A percentile compares a stretch with the other conserved stretches of the same genome.
phyloP scores from a whole-genome alignment of 257 asterid species.

The Solanum peruvianum region DNA sequence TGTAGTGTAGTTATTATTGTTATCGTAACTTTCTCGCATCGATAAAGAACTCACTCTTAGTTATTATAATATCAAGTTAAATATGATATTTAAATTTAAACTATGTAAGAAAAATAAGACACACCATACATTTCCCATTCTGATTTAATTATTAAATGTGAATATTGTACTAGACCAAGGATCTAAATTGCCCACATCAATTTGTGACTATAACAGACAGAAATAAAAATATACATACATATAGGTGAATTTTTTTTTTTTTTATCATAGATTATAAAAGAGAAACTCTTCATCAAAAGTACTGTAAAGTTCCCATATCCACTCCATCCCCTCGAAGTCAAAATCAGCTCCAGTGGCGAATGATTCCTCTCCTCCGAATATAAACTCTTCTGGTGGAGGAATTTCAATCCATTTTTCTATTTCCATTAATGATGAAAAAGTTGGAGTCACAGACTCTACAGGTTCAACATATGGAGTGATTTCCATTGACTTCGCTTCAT shows the following conservation, averaged over 20 bases:
- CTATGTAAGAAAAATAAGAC: neutral
- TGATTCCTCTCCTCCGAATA: neutral
- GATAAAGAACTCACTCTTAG: neutral
- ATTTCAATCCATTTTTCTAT: neutral
- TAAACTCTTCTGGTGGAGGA: neutral
- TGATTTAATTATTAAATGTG: neutral
- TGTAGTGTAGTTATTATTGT: neutral
- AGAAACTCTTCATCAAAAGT: neutral
- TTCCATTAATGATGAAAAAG: neutral
- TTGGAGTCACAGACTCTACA: neutral
- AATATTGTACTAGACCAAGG: neutral
- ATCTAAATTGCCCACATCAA: neutral
- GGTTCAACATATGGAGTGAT: neutral
- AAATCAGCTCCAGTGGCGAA: neutral
- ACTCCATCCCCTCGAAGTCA: neutral
- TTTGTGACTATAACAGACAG: neutral
- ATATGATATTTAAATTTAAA: neutral
- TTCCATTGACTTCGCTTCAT: neutral
- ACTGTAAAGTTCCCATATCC: neutral
- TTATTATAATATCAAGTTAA: neutral
- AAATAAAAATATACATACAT: too few species aligned
- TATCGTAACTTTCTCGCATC: too few species aligned
- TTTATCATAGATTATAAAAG: neutral
- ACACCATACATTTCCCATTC: neutral
- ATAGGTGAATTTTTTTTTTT: neutral